Evolutionary conservation across 2,329 filamentous ascomycete species (phyloP), one percentile per base, ranked within the genome.

Genomic region (Cyphellophora attinorum): DNA sequence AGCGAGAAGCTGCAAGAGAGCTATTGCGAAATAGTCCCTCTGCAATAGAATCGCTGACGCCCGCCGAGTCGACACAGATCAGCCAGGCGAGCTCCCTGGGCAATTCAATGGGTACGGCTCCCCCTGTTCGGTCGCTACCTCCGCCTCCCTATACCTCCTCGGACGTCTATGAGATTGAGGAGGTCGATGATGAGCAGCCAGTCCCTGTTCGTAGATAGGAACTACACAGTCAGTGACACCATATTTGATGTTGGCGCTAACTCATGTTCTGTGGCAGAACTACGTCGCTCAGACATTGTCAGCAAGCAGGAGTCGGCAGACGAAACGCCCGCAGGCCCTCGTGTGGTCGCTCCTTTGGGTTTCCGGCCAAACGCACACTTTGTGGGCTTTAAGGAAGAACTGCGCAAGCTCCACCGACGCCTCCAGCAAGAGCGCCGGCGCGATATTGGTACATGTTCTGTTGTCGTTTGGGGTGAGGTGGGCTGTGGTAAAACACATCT

Each of bases 401-500:
- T 82, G 14, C 61, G 64, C 6, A 58, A 70, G 2, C 58, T 84
- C 15, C 74, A 81, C 46, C 62, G 57, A 32, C 69, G 76, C 49
- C 57, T 83, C 3, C 72, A 67, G 47, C 73, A 78, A 45, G 60
- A 62, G 17, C 68, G 73, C 31, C 70, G 75, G 25, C 61, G 74
- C 23, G 61, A 64, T 5, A 58, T 71, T 29, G 74, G 76, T 11
- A 76, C 76, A 1, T 72, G 72, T 15, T 74, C 77, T 2, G 76
- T 79, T 2, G 58, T 83, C 6, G 67, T 84, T 8, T 72, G 74
- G 42, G 74, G 74, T 21, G 70, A 76, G 25, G 73, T 77, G 2
- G 79, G 79, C 2, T 72, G 72, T 11, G 79, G 79, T 2, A 84
- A 84, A 55, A 77, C 76, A 1, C 78, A 82, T 47, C 59, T 83